Evolutionary conservation across 1,139 yeast genomes (phyloP), one percentile per base, ranked within the genome.

Genomic region (Blastobotrys raffinosifermentans): DNA sequence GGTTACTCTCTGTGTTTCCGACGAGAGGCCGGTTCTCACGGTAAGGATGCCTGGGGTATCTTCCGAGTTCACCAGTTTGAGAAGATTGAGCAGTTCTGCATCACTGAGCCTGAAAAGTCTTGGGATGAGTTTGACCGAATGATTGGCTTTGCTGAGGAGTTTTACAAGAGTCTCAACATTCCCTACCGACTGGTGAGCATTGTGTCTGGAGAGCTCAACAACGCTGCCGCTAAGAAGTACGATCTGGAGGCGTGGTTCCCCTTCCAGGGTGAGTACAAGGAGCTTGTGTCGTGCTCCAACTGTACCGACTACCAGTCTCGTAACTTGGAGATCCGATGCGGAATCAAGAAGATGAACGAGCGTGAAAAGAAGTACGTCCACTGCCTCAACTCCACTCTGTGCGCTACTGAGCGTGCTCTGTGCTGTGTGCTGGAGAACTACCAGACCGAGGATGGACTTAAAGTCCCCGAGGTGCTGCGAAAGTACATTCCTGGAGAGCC

Each of bases 191-290:
- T 91, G 44, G 98, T 93, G 46, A 95, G 95, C 52, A 91, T 93
- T 65, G 98, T 93, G 45, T 85, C 96, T 45, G 98, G 98, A 52
- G 99, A 91, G 69, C 78, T 93, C 62, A 93, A 93, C 75, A 91
- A 93, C 55, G 97, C 99, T 40, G 98, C 98, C 45, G 96, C 98
- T 51, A 91, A 91, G 74, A 91, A 91, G 69, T 91, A 81, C 71
- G 99, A 91, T 69, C 75, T 91, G 61, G 99, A 91, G 72, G 99
- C 99, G 33, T 91, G 99, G 99, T 93, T 91, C 94, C 99, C 99
- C 59, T 91, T 73, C 84, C 98, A 91, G 73, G 76, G 87, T 65
- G 98, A 93, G 68, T 93, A 85, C 72, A 93, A 93, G 71, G 99
- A 91, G 72, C 77, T 91, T 56, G 98, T 93, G 44, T 86, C 96